Evolutionary conservation across 805 yeast species (phyloP).

Genomic region (Cyberlindnera americana): DNA sequence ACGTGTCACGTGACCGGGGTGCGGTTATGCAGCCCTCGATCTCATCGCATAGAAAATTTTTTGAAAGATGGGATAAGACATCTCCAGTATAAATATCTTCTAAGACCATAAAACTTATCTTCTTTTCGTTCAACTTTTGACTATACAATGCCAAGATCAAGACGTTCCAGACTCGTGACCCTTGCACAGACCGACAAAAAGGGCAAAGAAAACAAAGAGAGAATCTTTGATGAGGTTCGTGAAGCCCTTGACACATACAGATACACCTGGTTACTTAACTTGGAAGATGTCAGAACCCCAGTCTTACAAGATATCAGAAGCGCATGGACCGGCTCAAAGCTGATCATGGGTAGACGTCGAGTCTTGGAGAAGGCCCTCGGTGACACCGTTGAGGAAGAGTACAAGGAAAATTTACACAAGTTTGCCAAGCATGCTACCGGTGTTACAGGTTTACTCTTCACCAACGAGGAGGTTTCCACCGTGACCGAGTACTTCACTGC

Average conservation of each 20-base stretch:
- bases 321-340: constrained; percentile 89
- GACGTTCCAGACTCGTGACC: constrained; percentile 93
- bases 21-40: constrained; percentile 1
- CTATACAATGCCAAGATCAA: constrained; percentile 93
- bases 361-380: constrained; percentile 94
- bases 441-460: constrained; percentile 82
- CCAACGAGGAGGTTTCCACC: constrained; percentile 84
- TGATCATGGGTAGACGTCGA: constrained; percentile 87
- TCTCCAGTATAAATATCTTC: neutral
- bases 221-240: constrained; percentile 89
- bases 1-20: constrained; percentile 1
- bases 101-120: too few species aligned
- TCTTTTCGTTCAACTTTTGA: too few species aligned
- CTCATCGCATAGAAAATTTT: constrained; percentile 9
- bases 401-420: constrained; percentile 75
- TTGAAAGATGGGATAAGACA: neutral
- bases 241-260: constrained; percentile 70
- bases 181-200: constrained; percentile 95
- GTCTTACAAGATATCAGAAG: constrained; percentile 89
- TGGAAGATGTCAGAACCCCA: constrained; percentile 93
- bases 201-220: constrained; percentile 87
- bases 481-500: constrained; percentile 84
- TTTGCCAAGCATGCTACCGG: constrained; percentile 66
- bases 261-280: constrained; percentile 79
- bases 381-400: constrained; percentile 82